Conservation (phyloP, 768 basidiomycete genomes). For the Boletus tomentosulus region DNA sequence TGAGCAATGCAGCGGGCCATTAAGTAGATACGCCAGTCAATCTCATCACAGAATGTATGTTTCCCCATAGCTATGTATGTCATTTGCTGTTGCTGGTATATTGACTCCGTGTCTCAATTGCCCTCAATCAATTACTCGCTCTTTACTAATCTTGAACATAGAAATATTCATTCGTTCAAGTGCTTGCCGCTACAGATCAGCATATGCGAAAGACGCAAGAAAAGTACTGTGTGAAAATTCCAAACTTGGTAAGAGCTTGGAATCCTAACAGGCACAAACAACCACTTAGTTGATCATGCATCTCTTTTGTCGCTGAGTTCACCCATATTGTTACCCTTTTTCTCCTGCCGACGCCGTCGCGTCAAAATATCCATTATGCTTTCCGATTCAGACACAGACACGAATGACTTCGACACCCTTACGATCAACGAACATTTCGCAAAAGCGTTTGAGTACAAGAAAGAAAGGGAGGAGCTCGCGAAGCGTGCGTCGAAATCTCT, state of each 20-base stretch:
- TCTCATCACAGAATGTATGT: no score
- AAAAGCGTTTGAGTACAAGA: conserved; percentile 77
- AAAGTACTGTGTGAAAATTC: neutral
- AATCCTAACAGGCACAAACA: conserved; percentile 22
- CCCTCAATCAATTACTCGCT: no score
- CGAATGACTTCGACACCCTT: conserved; percentile 42
- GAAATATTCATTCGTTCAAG: no score
- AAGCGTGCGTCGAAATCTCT: conserved; percentile 49
- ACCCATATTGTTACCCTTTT: neutral
- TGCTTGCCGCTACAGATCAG: no score
- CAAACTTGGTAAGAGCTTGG: conserved; percentile 3
- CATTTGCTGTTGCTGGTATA: no score
- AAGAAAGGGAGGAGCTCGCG: conserved; percentile 80
- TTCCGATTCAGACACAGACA: conserved; percentile 48
- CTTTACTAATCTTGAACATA: no score
- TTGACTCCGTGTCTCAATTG: no score
- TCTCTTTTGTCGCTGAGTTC: neutral
- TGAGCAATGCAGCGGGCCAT: no score
- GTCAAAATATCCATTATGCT: conserved; percentile 33
- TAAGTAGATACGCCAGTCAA: no score
- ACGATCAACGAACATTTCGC: conserved; percentile 76
- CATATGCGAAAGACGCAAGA: no score
- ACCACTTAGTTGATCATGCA: neutral
- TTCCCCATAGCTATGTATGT: no score
- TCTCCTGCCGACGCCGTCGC: neutral